Percentiles rank a stretch among this genome's conserved stretches.
Conservation (phyloP, 2,329 filamentous ascomycete species). For the Amauroascus verrucosus region DNA sequence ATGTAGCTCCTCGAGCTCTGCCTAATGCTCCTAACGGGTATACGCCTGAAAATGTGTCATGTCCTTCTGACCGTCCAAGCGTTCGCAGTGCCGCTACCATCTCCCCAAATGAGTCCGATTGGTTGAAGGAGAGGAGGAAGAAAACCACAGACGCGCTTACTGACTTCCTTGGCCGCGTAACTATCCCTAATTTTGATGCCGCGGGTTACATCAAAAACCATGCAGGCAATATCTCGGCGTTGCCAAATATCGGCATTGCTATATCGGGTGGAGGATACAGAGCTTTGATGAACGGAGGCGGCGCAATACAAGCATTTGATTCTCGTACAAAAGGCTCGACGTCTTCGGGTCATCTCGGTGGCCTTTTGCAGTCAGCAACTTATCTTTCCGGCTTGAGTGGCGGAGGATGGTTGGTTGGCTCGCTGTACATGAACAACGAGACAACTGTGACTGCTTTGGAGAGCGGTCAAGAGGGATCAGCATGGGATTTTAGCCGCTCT, state of each 20-base stretch:
- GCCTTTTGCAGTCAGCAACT: constrained; percentile 68
- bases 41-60: constrained; percentile 56
- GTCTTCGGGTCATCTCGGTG: constrained; percentile 58
- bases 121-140: constrained; percentile 61
- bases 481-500: constrained; percentile 55
- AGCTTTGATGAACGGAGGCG: constrained; percentile 74
- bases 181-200: constrained; percentile 71
- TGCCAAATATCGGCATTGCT: constrained; percentile 65
- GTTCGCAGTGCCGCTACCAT: constrained; percentile 55
- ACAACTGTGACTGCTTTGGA: constrained; percentile 53
- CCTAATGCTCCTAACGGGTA: constrained; percentile 58
- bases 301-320: constrained; percentile 70
- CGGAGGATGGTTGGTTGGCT: constrained; percentile 76
- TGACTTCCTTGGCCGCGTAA: constrained; percentile 59
- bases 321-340: constrained; percentile 56
- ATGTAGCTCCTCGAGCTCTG: constrained; percentile 29
- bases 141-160: constrained; percentile 67
- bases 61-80: constrained; percentile 57
- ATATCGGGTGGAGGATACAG: constrained; percentile 77
- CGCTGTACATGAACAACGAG: constrained; percentile 68
- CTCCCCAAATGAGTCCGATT: constrained; percentile 60
- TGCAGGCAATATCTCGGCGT: constrained; percentile 44
- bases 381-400: constrained; percentile 75
- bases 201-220: constrained; percentile 56
- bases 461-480: constrained; percentile 33